Base-by-base conservation (phyloP, 805 yeast genomes). In the Kluyveromyces lactis region DNA sequence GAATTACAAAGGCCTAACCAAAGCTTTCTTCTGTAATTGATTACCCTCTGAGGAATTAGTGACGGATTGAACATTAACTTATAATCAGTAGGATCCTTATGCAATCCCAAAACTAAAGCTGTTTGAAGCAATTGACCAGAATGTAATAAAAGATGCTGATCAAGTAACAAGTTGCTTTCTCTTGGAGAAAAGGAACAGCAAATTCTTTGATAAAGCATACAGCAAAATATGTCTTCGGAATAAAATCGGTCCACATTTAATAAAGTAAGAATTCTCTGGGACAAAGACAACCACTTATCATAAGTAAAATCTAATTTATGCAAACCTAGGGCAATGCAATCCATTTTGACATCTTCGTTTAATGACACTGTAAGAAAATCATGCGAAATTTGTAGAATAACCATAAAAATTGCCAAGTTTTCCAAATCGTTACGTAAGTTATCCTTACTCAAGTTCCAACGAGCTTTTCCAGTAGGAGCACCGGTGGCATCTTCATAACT, bases 341-440 rank as follows among this genome's bases (percentile, higher is more conserved):
- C 18, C 18, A 18, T 12, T 11, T 17, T 24, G 7, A 34, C 17
- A 9, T 34, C 23, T 4, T 18, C 13, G 15, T 34, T 18, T 5
- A 15, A 12, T 13, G 29, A 26, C 6, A 11, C 21, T 9, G 18
- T 26, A 3, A 34, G 10, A 6, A 21, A 26, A 24, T 34, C 37
- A 17, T 26, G 37, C 3, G 37, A 13, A 9, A 34, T 24, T 16
- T 34, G 37, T 2, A 44, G 3, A 10, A 44, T 38, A 2, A 42
- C 18, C 18, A 46, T 31, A 21, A 46, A 38, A 5, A 46, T 15
- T 2, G 45, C 38, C 18, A 46, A 27, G 7, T 35, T 33, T 27
- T 46, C 43, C 11, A 46, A n/a, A 21, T 42, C 42, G 15, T 8
- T 12, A 19, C 44, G 26, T 12, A 40, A 28, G 30, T 39, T 26